Evolutionary conservation across 805 yeast species (phyloP).

Genomic region (Pichia cabralensis): DNA sequence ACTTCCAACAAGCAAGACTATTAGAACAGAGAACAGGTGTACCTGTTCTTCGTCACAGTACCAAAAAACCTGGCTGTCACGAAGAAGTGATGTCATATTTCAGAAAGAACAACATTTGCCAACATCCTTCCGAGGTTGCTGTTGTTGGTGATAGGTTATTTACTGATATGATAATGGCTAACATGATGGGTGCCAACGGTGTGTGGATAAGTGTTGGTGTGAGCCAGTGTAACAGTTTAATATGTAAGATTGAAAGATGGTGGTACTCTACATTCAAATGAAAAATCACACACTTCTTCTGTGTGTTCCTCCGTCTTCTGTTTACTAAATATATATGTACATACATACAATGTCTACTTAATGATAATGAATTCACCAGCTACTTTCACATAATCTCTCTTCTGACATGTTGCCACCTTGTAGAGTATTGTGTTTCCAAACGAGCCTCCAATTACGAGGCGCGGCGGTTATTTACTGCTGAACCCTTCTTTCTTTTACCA

Average conservation of each 20-base stretch:
- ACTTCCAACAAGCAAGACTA: slow-evolving; percentile 45
- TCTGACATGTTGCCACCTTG: too few relatives aligned
- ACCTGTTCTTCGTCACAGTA: slow-evolving; percentile 56
- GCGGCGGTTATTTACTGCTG: too few relatives aligned
- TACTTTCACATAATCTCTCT: too few relatives aligned
- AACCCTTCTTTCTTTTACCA: too few relatives aligned
- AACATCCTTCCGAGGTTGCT: slow-evolving; percentile 54
- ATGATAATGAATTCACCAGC: too few relatives aligned
- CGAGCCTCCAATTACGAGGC: too few relatives aligned
- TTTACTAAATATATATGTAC: background rate
- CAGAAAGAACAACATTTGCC: slow-evolving; percentile 33
- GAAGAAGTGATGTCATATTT: slow-evolving; percentile 58
- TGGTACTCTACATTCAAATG: slow-evolving; percentile 11
- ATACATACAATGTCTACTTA: too few relatives aligned
- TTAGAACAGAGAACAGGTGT: slow-evolving; percentile 62
- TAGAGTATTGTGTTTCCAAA: too few relatives aligned
- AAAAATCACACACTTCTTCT: background rate
- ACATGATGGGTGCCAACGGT: slow-evolving; percentile 79
- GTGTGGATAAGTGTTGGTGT: slow-evolving; percentile 84
- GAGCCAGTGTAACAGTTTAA: slow-evolving; percentile 35
- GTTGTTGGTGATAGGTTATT: slow-evolving; percentile 86
- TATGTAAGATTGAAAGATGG: slow-evolving; percentile 45
- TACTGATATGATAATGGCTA: slow-evolving; percentile 92
- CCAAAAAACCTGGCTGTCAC: slow-evolving; percentile 78
- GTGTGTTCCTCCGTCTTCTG: too few relatives aligned